Percentiles rank a stretch among this genome's conserved stretches.
Evolutionary conservation across 164 flowering plant species (phyloP).

Genomic region (Malania oleifera): DNA sequence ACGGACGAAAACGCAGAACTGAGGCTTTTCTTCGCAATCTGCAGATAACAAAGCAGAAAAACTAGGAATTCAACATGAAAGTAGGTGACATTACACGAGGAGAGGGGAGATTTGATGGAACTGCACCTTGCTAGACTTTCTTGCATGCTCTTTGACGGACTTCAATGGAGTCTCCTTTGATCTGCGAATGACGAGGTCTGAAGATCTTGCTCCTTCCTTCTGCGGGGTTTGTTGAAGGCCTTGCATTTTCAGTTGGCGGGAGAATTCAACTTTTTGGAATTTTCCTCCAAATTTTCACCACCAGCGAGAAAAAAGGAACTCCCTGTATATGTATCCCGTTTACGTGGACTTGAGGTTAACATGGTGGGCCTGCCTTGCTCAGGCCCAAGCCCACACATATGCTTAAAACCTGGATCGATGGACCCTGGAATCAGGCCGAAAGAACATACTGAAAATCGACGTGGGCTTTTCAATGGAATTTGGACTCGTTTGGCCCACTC

Average conservation of each 20-base stretch:
- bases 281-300: neutral
- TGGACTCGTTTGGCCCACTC: too few relatives aligned
- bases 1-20: constrained; percentile 9
- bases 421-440: too few relatives aligned
- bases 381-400: too few relatives aligned
- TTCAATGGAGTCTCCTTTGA: constrained; percentile 12
- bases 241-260: constrained; percentile 29
- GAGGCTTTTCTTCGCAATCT: constrained; percentile 27
- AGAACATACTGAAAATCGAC: too few relatives aligned
- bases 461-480: too few relatives aligned
- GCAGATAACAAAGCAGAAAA: neutral
- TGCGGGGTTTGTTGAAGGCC: constrained; percentile 26
- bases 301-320: too few relatives aligned
- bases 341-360: too few relatives aligned
- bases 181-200: constrained; percentile 19
- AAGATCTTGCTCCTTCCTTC: constrained; percentile 16
- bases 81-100: neutral
- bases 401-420: too few relatives aligned
- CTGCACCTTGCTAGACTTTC: constrained; percentile 19
- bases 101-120: neutral
- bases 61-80: neutral
- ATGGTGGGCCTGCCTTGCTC: too few relatives aligned
- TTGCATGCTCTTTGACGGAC: constrained; percentile 6
- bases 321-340: too few relatives aligned
- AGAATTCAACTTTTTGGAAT: constrained; percentile 3